Evolutionary conservation across 495 filamentous ascomycete species (phyloP), one percentile per base, ranked within the genome.

Genomic region (Aspergillus heteromorphus): DNA sequence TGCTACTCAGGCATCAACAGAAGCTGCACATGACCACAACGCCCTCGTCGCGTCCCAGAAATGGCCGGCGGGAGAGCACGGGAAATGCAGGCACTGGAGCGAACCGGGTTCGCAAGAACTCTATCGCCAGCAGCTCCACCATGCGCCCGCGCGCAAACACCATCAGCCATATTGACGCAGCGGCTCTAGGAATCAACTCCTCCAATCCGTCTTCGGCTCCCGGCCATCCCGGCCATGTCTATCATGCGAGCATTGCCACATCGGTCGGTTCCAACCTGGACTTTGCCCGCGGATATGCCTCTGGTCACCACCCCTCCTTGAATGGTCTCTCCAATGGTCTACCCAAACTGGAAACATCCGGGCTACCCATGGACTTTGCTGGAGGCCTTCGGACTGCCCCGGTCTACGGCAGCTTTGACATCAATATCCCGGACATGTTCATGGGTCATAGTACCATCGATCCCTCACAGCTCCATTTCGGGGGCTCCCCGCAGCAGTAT

Each of bases 21-120:
- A 99, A 99, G 77, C 80, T 99, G 13, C 93, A 99, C 65, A 89
- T 95, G 85, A 95, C 91, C n/a, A 87, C 88, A 1, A 91, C 91
- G 0, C 87, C 93, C 6, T 91, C 92, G 31, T 91, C 91, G 42
- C 83, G 91, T 54, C 91, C 92, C 31, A 81, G 91, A 64, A 91
- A 87, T 69, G 85, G 82, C 53, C 82, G 84, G 43, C 67, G 86
- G 49, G 92, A 97, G 68, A 91, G 95, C 72, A 88, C 88, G 10
- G 85, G 82, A 38, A 89, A 83, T 50, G 86, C 86, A 53, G 80
- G 84, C n/a, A 74, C 82, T 14, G 77, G 78, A 16, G 74, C 83
- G 48, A 85, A 84, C 57, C 81, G 91, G 43, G 89, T 92, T 52
- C 88, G 93, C 48, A 98, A 98, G 77, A 92, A 92, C 60, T 97